These are phyloP conservation scores for Hyphodiscus hymeniophilus DNA, from an alignment of 495 filamentous ascomycete species.

Conservation along the genomic window DNA sequence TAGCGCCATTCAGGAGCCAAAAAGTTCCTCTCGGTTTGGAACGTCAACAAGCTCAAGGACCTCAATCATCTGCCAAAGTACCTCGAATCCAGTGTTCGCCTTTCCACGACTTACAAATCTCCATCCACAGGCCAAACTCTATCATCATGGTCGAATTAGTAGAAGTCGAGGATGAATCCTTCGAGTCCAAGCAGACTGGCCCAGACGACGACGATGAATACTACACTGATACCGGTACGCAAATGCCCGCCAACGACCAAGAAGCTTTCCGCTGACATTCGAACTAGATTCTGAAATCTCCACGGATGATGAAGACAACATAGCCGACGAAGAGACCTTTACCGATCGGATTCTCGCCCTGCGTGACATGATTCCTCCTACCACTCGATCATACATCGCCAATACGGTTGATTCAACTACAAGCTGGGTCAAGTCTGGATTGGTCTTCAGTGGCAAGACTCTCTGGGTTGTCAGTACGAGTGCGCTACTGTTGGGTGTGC, in stretches of 20 bases:
- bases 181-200: slow-evolving; percentile 61
- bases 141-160: slow-evolving; percentile 98
- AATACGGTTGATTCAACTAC: slow-evolving; percentile 49
- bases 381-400: slow-evolving; percentile 61
- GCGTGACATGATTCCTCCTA: slow-evolving; percentile 84
- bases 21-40: too few relatives aligned
- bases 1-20: too few relatives aligned
- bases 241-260: not conserved
- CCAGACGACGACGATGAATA: slow-evolving; percentile 72
- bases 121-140: too few relatives aligned
- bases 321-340: slow-evolving; percentile 47
- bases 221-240: slow-evolving; percentile 80
- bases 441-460: slow-evolving; percentile 68
- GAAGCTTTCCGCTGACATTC: not conserved
- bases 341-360: slow-evolving; percentile 77
- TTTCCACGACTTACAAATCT: too few relatives aligned
- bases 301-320: slow-evolving; percentile 44
- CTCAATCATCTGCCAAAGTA: too few relatives aligned
- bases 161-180: slow-evolving; percentile 94
- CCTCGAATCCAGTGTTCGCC: too few relatives aligned
- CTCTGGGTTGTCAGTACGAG: slow-evolving; percentile 83
- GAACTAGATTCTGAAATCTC: slow-evolving; percentile 56
- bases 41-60: too few relatives aligned
- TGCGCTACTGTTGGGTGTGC: slow-evolving; percentile 82
- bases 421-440: slow-evolving; percentile 48